These are phyloP conservation scores for Phytophthora rubi DNA, from an alignment of 352 stramenopile species.

Conservation along the genomic window DNA sequence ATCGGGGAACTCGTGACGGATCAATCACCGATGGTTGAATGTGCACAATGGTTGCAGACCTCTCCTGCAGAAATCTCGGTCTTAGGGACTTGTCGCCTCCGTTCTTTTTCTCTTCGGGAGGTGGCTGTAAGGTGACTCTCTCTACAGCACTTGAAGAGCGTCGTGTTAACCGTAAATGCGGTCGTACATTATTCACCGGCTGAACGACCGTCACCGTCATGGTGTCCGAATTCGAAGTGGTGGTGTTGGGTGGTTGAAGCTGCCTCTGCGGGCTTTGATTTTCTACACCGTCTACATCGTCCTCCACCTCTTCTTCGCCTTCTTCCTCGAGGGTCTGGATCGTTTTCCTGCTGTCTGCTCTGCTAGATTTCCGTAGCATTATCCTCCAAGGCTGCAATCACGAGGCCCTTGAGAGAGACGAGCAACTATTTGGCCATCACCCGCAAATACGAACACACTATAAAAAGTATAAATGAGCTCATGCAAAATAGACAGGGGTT, in stretches of 20 bases:
- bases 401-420: slow-evolving; percentile 6
- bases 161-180: slow-evolving; percentile 9
- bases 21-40: slow-evolving; percentile 15
- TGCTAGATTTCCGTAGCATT: slow-evolving; percentile 8
- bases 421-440: slow-evolving; percentile 25
- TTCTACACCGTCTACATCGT: slow-evolving; percentile 15
- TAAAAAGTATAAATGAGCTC: slow-evolving; percentile 16
- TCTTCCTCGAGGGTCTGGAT: slow-evolving; percentile 40
- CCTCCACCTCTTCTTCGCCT: slow-evolving; percentile 27
- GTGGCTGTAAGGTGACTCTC: background rate
- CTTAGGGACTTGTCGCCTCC: slow-evolving; percentile 48
- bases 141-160: slow-evolving; percentile 25
- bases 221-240: background rate
- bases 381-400: background rate
- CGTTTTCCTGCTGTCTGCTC: slow-evolving; percentile 9
- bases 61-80: slow-evolving; percentile 61
- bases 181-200: slow-evolving; percentile 7
- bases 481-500: slow-evolving; percentile 37
- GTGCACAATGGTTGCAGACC: slow-evolving; percentile 53
- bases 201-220: slow-evolving; percentile 4
- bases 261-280: slow-evolving; percentile 3
- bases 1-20: slow-evolving; percentile 41
- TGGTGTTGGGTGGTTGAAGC: background rate
- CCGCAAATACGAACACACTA: slow-evolving; percentile 10
- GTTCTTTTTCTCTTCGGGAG: slow-evolving; percentile 18